A percentile compares a stretch with the other conserved stretches of the same genome.
Evolutionary conservation across 1,139 yeast species (phyloP).

Genomic region (Blastobotrys raffinosifermentans): DNA sequence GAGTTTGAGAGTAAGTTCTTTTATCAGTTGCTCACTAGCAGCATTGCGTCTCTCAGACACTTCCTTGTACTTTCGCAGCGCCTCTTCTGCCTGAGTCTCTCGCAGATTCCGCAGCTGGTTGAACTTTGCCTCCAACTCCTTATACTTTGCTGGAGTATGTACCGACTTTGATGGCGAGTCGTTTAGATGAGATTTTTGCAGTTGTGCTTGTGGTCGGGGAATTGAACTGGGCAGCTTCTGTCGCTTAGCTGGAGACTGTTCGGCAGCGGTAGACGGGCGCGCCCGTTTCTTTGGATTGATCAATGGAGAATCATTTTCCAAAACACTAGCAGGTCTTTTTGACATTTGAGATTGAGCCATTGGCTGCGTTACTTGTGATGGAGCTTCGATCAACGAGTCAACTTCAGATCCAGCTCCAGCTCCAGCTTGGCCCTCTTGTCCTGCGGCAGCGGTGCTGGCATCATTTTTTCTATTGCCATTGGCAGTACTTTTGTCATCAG

Average conservation of each 20-base stretch:
- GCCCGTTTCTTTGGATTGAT: too few species aligned
- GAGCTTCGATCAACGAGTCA: neutral
- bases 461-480: neutral
- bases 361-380: neutral
- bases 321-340: too few species aligned
- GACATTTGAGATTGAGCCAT: neutral
- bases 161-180: neutral
- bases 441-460: neutral
- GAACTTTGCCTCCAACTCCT: slow-evolving; percentile 13
- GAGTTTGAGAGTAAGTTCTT: slow-evolving; percentile 17
- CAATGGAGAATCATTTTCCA: too few species aligned
- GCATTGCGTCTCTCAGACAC: slow-evolving; percentile 28
- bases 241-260: too few species aligned
- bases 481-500: neutral
- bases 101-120: slow-evolving; percentile 16
- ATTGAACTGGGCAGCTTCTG: too few species aligned
- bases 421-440: neutral
- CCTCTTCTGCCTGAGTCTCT: slow-evolving; percentile 28
- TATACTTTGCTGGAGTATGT: neutral
- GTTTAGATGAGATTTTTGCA: neutral
- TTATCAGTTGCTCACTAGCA: slow-evolving; percentile 30
- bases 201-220: neutral
- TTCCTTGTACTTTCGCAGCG: slow-evolving; percentile 26
- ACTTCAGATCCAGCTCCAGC: neutral
- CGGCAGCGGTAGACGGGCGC: too few species aligned